Evolutionary conservation across 257 asterid species (phyloP).

Genomic region (Ligustrum vulgare): DNA sequence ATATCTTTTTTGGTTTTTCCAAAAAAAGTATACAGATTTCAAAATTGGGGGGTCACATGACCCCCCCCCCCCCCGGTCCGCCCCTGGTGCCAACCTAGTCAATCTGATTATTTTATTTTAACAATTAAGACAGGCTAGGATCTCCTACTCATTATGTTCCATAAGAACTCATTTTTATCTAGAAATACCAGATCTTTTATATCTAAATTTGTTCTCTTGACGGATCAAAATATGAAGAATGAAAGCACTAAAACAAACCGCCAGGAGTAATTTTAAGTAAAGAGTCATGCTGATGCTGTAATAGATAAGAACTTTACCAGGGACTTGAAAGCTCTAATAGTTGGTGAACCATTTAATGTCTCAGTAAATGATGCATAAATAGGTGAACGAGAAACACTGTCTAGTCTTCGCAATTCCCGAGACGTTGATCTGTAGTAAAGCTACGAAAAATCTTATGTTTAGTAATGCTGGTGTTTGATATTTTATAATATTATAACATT

Average conservation of each 20-base stretch:
- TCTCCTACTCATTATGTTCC: not conserved
- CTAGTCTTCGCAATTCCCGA: slow-evolving; percentile 90
- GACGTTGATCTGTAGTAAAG: slow-evolving; percentile 91
- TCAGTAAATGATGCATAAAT: slow-evolving; percentile 93
- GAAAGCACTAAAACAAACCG: slow-evolving; percentile 7
- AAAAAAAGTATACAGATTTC: too few relatives aligned
- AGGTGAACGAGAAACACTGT: slow-evolving; percentile 96
- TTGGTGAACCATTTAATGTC: slow-evolving; percentile 88
- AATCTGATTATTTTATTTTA: not conserved
- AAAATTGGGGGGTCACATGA: too few relatives aligned
- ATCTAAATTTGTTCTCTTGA: not conserved
- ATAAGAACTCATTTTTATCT: not conserved
- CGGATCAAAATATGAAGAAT: not conserved
- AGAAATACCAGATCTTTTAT: not conserved
- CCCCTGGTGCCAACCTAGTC: not conserved
- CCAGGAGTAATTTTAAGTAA: not conserved
- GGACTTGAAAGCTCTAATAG: slow-evolving; percentile 80
- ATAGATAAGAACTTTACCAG: slow-evolving; percentile 45
- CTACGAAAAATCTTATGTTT: slow-evolving; percentile 16
- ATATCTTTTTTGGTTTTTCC: too few relatives aligned
- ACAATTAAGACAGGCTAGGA: not conserved
- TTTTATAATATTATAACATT: not conserved
- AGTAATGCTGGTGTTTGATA: slow-evolving; percentile 26
- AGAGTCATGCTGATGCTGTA: not conserved
- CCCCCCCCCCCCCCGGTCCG: too few relatives aligned